Base-by-base conservation (phyloP, 208 protist genomes). In the Trypanosoma rangeli region DNA sequence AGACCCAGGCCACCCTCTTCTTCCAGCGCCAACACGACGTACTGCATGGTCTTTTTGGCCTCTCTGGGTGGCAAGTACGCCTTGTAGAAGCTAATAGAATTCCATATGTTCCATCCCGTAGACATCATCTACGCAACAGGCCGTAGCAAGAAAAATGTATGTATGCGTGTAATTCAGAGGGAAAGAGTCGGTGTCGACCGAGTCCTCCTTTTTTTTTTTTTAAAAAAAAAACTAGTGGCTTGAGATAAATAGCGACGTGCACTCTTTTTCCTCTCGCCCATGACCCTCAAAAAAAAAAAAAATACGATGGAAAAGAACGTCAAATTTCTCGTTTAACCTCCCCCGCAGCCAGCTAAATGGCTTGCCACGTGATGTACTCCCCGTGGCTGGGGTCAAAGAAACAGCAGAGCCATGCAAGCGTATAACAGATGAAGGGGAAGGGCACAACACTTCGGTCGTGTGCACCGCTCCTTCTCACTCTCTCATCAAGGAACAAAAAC, bases 51-150 rank as follows among this genome's bases (percentile, higher is more conserved):
- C 28, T 74, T 79, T 8, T 70, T 50, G 2, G 80, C 64, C 20
- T 92, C 86, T 24, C 78, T 77, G 44, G 72, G 44, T 0, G 86
- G 89, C 0, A 94, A 76, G 54, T 88, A 94, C 10, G 86, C 84
- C 70, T 85, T 89, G 77, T 94, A 94, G 60, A 90, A 94, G 5
- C 63, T 62, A 28, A 84, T 71, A 0, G 71, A 60, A 20, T 73
- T 64, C 76, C 88, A 94, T 24, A 80, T 80, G 16, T 76, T 68
- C 28, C 65, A 56, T 3, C 80, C 73, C 3, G 78, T 55, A 26
- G 78, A 70, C 3, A 75, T 68, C 83, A 94, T 89, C 12, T 31
- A 2, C 3, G n/a, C 20, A 28, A 1, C 50, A 46, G 42, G 12
- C 8, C 1, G 15, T 20, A 16, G 15, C 15, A 46, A 46, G 3